Percentiles rank a stretch among this genome's conserved stretches.
phyloP scores from a whole-genome alignment of 2,329 filamentous ascomycete genomes.

The Phoma herbarum region DNA sequence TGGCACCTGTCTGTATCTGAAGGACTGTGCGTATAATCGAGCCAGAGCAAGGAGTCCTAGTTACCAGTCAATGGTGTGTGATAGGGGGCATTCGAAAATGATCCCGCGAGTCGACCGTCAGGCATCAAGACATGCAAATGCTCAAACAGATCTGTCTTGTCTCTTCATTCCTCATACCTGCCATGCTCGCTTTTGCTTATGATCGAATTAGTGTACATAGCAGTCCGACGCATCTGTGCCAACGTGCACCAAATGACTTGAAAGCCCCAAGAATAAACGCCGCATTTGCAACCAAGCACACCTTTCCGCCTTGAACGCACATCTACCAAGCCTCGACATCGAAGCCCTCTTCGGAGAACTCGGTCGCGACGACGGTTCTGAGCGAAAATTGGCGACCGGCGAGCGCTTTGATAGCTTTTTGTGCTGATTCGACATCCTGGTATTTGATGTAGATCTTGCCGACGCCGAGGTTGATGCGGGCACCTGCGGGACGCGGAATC shows the following conservation, averaged over 20 bases:
- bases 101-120: too few species aligned
- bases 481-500: slow-evolving; percentile 85
- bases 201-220: slow-evolving; percentile 24
- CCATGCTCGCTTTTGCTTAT: slow-evolving; percentile 21
- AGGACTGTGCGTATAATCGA: too few species aligned
- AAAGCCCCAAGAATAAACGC: slow-evolving; percentile 8
- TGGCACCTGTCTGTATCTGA: neutral
- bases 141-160: neutral
- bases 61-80: too few species aligned
- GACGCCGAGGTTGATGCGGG: slow-evolving; percentile 84
- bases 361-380: slow-evolving; percentile 94
- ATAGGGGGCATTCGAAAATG: too few species aligned
- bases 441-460: slow-evolving; percentile 99
- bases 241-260: slow-evolving; percentile 5
- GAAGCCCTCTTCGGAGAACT: slow-evolving; percentile 98
- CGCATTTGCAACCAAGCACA: slow-evolving; percentile 4
- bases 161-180: neutral
- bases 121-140: neutral
- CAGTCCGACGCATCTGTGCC: slow-evolving; percentile 17
- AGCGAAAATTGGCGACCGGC: slow-evolving; percentile 96
- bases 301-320: too few species aligned
- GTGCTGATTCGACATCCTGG: slow-evolving; percentile 77
- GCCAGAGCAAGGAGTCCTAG: too few species aligned
- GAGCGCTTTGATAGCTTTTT: slow-evolving; percentile 85
- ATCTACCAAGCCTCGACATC: slow-evolving; percentile 87